Evolutionary conservation across 108 stramenopile genomes (phyloP), one percentile per base, ranked within the genome.

Genomic region (Fragilaria crotonensis): DNA sequence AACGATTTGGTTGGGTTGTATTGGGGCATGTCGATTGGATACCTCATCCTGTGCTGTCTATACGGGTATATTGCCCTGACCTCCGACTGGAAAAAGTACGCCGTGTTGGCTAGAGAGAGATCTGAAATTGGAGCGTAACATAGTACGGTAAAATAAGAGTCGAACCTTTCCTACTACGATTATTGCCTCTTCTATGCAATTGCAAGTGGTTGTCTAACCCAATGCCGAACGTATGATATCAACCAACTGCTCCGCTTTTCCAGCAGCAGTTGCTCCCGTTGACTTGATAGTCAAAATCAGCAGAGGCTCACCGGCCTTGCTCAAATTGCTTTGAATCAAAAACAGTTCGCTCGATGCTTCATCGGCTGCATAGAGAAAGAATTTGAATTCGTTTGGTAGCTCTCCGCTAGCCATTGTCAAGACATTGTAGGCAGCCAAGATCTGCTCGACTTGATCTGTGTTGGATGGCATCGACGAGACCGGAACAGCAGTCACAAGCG

Each of bases 351-450:
- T 85, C 5, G 58, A 49, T 23, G 53, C 54, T 26, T 60, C 64
- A 32, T 92, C 86, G 57, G 85, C 67, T 2, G 82, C 82, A 49
- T 90, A 96, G 31, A 96, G 54, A 66, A 90, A 96, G 69, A 96
- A 87, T 62, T 96, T 96, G 75, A 90, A 79, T 59, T 92, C 88
- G 2, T 63, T 69, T 5, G 80, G 81, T 45, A 92, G 65, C 54
- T 96, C 92, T 47, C 95, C 95, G 63, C 90, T 92, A 0, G 95
- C 95, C 89, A 96, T 96, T 30, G 92, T 93, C 49, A 68, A 65
- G 25, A 96, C 60, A 50, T 65, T 54, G 47, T 63, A 54, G 11
- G 54, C 49, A 5, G 76, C 65, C 36, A 93, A 57, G 5, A 74
- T 62, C 4, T 54, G 29, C 62, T 96, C 95, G 22, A 94, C 73